Percentiles rank a stretch among this genome's conserved stretches.
These are phyloP conservation scores for Coemansia asiatica DNA, from an alignment of 192 early-diverging fungal species.

Conservation along the genomic window DNA sequence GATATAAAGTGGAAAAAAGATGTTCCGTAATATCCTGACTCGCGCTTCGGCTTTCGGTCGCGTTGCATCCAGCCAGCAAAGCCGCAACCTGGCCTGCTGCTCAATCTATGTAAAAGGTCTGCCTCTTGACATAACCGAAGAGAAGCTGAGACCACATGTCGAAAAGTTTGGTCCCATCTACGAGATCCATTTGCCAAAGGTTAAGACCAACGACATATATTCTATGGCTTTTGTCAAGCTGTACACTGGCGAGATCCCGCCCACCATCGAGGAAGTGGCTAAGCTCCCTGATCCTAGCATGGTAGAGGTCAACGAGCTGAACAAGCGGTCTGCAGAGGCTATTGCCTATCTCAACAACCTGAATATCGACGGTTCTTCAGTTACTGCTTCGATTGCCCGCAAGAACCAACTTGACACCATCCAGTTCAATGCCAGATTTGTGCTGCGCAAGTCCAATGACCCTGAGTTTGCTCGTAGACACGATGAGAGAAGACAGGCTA, in stretches of 20 bases:
- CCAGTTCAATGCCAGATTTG: slow-evolving; percentile 36
- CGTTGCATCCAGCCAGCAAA: slow-evolving; percentile 20
- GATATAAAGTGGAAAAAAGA: too few relatives aligned
- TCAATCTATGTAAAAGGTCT: slow-evolving; percentile 31
- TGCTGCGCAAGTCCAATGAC: slow-evolving; percentile 20
- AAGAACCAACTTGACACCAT: slow-evolving; percentile 41
- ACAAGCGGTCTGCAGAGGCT: slow-evolving; percentile 8
- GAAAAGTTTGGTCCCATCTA: slow-evolving; percentile 35
- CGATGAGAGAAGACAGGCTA: neutral
- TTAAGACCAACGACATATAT: neutral
- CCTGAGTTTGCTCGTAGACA: slow-evolving; percentile 10
- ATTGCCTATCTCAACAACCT: slow-evolving; percentile 18
- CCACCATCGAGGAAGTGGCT: slow-evolving; percentile 35
- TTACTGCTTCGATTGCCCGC: slow-evolving; percentile 9
- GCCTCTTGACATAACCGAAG: slow-evolving; percentile 16
- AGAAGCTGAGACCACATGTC: slow-evolving; percentile 13
- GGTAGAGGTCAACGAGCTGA: slow-evolving; percentile 25
- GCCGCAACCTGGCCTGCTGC: slow-evolving; percentile 32
- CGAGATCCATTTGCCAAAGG: slow-evolving; percentile 14
- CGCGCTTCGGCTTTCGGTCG: slow-evolving; percentile 24
- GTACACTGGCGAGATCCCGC: slow-evolving; percentile 35
- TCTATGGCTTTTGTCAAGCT: slow-evolving; percentile 39
- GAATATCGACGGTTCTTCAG: slow-evolving; percentile 5
- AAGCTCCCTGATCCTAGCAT: slow-evolving; percentile 19
- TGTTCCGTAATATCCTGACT: slow-evolving; percentile 38